Evolutionary conservation across 441 rosid genomes (phyloP).

Genomic region (Corymbia calophylla): DNA sequence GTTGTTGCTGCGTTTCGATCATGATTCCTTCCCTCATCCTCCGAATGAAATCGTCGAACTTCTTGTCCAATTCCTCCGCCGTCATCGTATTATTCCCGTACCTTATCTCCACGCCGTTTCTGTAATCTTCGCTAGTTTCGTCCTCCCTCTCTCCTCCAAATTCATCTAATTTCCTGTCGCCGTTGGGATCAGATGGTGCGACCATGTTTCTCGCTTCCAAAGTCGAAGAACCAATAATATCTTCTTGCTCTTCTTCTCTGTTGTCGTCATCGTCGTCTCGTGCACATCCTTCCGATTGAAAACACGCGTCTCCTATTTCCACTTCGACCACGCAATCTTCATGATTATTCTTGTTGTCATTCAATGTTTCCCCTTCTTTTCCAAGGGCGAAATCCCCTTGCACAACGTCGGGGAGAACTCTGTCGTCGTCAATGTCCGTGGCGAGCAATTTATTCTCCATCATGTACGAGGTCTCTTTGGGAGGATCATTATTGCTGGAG

Average conservation of each 20-base stretch:
- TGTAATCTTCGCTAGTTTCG: constrained; percentile 4
- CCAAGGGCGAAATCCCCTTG: background rate
- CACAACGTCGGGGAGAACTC: background rate
- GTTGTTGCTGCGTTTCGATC: constrained; percentile 31
- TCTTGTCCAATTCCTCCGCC: constrained; percentile 46
- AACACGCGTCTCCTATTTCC: background rate
- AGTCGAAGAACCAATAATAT: background rate
- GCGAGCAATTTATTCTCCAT: background rate
- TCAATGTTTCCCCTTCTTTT: background rate
- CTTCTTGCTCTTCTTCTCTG: background rate
- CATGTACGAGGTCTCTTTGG: background rate
- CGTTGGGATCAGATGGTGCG: background rate
- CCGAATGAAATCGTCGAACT: constrained; percentile 56
- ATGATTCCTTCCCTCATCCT: constrained; percentile 56
- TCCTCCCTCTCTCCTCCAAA: constrained; percentile 1
- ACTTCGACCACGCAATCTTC: background rate
- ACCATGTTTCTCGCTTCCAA: background rate
- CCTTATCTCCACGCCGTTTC: constrained; percentile 26
- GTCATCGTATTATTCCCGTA: constrained; percentile 23
- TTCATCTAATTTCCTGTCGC: background rate
- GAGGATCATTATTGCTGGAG: background rate
- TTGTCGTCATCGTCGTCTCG: background rate
- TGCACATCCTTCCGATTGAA: constrained; percentile 8
- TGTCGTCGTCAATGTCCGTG: background rate
- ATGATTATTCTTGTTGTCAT: background rate